phyloP scores from a whole-genome alignment of 345 rosid genomes.

The Hibiscus syriacus region DNA sequence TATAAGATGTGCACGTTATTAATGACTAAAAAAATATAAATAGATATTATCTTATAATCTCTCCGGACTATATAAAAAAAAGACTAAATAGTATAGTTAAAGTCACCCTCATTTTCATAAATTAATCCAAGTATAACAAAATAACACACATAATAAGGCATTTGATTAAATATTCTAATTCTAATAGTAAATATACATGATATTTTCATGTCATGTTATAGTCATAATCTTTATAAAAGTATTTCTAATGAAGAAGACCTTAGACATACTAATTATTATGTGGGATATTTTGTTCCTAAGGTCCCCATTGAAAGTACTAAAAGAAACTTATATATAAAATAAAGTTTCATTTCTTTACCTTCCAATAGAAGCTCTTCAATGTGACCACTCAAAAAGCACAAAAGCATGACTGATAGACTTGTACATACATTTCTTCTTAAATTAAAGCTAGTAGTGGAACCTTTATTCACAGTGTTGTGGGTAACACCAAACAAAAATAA shows the following conservation, averaged over 20 bases:
- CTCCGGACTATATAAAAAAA: too few relatives aligned
- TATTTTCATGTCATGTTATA: too few relatives aligned
- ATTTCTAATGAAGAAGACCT: background rate
- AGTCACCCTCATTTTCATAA: too few relatives aligned
- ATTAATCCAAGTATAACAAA: too few relatives aligned
- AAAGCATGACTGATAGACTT: constrained; percentile 22
- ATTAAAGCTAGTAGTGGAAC: constrained; percentile 29
- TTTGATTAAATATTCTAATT: background rate
- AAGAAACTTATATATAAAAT: background rate
- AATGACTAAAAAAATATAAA: too few relatives aligned
- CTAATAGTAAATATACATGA: background rate
- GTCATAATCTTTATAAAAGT: background rate
- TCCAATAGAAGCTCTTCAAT: constrained; percentile 42
- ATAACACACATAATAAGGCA: too few relatives aligned
- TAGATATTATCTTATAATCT: too few relatives aligned
- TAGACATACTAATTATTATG: background rate
- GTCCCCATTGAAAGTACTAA: background rate
- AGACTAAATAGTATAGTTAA: too few relatives aligned
- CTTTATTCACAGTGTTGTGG: constrained; percentile 20
- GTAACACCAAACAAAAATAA: background rate
- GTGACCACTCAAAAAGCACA: constrained; percentile 51
- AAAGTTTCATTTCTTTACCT: constrained; percentile 12
- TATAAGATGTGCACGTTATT: too few relatives aligned
- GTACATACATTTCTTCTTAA: constrained; percentile 8
- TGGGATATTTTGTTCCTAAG: background rate